A percentile compares a stretch with the other conserved stretches of the same genome.
These are phyloP conservation scores for Penicillium concentricum DNA, from an alignment of 2,329 filamentous ascomycete genomes.

Conservation along the genomic window DNA sequence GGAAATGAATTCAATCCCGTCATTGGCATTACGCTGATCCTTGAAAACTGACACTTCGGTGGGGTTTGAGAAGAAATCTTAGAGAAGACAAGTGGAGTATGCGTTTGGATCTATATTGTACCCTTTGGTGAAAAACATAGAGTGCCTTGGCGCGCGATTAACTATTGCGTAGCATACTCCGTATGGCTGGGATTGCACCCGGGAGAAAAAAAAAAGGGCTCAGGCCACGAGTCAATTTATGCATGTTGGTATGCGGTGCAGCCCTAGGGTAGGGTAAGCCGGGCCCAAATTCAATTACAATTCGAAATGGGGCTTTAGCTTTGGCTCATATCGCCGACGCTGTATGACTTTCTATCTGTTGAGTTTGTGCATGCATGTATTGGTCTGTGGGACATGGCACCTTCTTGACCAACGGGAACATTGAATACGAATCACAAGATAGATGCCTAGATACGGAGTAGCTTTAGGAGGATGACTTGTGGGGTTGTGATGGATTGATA, in stretches of 20 bases:
- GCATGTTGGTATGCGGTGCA: background rate
- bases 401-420: background rate
- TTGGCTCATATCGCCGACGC: background rate
- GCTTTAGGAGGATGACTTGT: background rate
- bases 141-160: constrained; percentile 3
- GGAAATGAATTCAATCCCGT: constrained; percentile 6
- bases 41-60: constrained; percentile 6
- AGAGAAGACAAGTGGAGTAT: constrained; percentile 4
- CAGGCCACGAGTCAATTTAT: background rate
- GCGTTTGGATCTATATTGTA: constrained; percentile 2
- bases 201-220: background rate
- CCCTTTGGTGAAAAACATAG: background rate
- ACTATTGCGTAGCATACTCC: background rate
- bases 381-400: background rate
- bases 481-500: background rate
- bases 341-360: constrained; percentile 1
- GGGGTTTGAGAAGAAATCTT: background rate
- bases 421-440: background rate
- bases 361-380: background rate
- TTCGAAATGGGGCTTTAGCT: constrained; percentile 4
- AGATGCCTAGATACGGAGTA: background rate
- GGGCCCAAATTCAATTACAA: background rate
- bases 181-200: background rate
- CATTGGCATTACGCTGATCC: constrained; percentile 5
- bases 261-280: constrained; percentile 6